Percentiles rank a stretch among this genome's conserved stretches.
Evolutionary conservation across 345 rosid genomes (phyloP).

Genomic region (Arabidopsis thaliana): TAIR10.1 NC_003074.8:6010501-6011000

Average conservation of each 20-base stretch:
- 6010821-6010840: no score
- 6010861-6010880: no score
- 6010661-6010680: background rate
- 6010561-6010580: background rate
- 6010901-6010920: background rate
- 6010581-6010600: background rate
- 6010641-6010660: background rate
- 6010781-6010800: no score
- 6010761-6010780: no score
- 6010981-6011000: slow-evolving; percentile 28
- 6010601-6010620: background rate
- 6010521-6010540: background rate
- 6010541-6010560: background rate
- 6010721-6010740: background rate
- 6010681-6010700: background rate
- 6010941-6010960: slow-evolving; percentile 10
- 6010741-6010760: no score
- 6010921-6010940: background rate
- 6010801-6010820: no score
- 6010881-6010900: background rate
- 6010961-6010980: slow-evolving; percentile 16
- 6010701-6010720: background rate
- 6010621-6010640: background rate
- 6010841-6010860: no score
- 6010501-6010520: slow-evolving; percentile 7